Evolutionary conservation across 2,329 filamentous ascomycete species (phyloP), one percentile per base, ranked within the genome.

Genomic region (Diplodia seriata): DNA sequence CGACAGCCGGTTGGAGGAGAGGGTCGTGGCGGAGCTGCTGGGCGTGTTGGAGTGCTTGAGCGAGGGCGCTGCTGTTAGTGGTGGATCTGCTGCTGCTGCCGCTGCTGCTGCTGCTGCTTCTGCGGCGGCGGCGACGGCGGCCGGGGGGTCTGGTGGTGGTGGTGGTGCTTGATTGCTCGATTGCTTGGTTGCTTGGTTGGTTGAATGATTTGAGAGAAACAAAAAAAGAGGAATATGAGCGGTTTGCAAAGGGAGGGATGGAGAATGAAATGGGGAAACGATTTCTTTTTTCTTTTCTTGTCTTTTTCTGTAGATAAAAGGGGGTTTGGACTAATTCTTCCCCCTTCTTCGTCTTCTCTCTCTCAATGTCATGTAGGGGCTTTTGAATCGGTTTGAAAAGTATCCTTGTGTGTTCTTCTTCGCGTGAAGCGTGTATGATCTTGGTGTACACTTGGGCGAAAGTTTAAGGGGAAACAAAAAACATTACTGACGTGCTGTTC

Each of bases 1-100:
- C 3, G 88, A 90, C 74, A 94, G 85, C 76, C 79, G 86, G 73
- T 81, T 97, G 64, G 92, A 97, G 78, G 88, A 90, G 75, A 92
- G 90, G 80, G 87, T 95, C 7, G 83, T 94, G 29, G 69, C 15
- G 1, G 79, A 81, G 69, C 68, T 81, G 63, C 74, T 72, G 36
- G 76, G 69, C 38, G 75, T 76, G 50, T 74, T 76, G 38, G 77
- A 76, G 31, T 81, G 80, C 71, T 75, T 82, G 63, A 70, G 76
- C 56, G 76, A 73, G 18, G 47, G 54, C 6, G 65, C 18, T 1
- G 40, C 40, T 23, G 43, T 31, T 4, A 31, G 11, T 5, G 7
- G 29, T 15, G 40, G 38, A 2, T 29, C 26, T 38, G 36, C 36
- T 38, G 36, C 36, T 38, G 11, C 36, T 14, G 9, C 7, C 2